Base-by-base conservation (phyloP, 495 filamentous ascomycete species). In the Aspergillus hancockii region DNA sequence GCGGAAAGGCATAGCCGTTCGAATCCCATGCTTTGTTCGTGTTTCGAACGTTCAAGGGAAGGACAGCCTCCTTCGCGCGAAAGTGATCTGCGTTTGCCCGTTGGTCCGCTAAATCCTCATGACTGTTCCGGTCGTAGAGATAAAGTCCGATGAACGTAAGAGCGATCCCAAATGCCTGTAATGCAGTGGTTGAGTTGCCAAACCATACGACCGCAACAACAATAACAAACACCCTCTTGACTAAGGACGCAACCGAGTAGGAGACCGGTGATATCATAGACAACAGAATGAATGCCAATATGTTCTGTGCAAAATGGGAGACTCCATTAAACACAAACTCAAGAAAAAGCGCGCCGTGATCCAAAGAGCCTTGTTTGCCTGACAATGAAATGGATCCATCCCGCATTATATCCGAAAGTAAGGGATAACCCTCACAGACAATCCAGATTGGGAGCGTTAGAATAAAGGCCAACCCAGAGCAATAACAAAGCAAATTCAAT, bases 171-270 rank as follows among this genome's bases (percentile, higher is more conserved):
- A 88, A 75, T 9, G 84, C 91, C 73, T 99, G 94, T 38, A 94
- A 69, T 8, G 77, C 75, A 10, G 92, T 97, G 5, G 93, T 96
- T 16, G 85, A 81, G 67, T 85, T 96, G 52, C 92, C 90, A 77
- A 97, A 99, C 93, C 93, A 98, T 55, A 98, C 72, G 62, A 99
- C 94, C 7, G 94, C 92, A 63, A 94, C 90, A 52, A 92, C 83
- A 67, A 99, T 96, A 61, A 99, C 94, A 68, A 96, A 97, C 8
- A 99, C 94, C 28, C 94, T 88, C 73, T 99, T 99, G 62, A 98
- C 92, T 49, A 99, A 79, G 38, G 87, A 91, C 23, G 94, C 94
- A 36, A 99, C 93, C 0, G 91, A 96, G 78, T 99, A 99, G 2
- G 95, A 97, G 32, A 99, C 94, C 4, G 94, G 94, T 3, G 90